phyloP scores from a whole-genome alignment of 2,329 filamentous ascomycete species.

The Pseudocercospora eumusae region DNA sequence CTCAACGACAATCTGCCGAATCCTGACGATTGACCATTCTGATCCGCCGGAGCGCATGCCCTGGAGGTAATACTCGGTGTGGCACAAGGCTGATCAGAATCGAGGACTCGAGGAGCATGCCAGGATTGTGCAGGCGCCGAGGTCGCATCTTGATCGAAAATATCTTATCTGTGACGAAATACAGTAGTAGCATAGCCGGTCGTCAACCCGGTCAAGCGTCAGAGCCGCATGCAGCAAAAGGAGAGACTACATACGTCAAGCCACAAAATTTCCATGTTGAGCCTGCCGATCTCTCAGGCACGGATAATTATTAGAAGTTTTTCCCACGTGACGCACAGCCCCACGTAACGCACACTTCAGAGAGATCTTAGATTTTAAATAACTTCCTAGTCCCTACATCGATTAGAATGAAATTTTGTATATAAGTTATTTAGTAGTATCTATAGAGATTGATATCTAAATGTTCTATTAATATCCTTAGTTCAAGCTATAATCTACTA shows the following conservation, averaged over 20 bases:
- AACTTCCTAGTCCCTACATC: too few species aligned
- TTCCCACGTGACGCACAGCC: too few species aligned
- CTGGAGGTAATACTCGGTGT: neutral
- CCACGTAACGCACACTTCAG: too few species aligned
- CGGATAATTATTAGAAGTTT: too few species aligned
- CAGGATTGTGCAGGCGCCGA: neutral
- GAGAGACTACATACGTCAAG: neutral
- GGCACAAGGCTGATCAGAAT: constrained; percentile 6
- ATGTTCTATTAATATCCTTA: too few species aligned
- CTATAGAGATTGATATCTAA: too few species aligned
- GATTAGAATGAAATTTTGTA: too few species aligned
- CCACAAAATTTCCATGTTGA: constrained; percentile 1
- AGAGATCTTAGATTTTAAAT: too few species aligned
- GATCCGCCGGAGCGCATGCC: neutral
- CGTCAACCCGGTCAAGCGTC: neutral
- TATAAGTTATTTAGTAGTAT: too few species aligned
- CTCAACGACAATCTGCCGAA: neutral
- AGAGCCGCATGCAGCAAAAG: neutral
- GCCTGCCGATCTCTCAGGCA: constrained; percentile 1
- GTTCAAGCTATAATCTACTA: too few species aligned
- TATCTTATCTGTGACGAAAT: constrained; percentile 4
- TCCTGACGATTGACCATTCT: neutral
- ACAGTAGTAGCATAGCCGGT: neutral
- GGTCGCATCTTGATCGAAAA: constrained; percentile 4
- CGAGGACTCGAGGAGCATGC: neutral